Percentiles rank a stretch among this genome's conserved stretches.
These are phyloP conservation scores for Ustilago tritici DNA, from an alignment of 1,284 basidiomycete genomes.

Conservation along the genomic window DNA sequence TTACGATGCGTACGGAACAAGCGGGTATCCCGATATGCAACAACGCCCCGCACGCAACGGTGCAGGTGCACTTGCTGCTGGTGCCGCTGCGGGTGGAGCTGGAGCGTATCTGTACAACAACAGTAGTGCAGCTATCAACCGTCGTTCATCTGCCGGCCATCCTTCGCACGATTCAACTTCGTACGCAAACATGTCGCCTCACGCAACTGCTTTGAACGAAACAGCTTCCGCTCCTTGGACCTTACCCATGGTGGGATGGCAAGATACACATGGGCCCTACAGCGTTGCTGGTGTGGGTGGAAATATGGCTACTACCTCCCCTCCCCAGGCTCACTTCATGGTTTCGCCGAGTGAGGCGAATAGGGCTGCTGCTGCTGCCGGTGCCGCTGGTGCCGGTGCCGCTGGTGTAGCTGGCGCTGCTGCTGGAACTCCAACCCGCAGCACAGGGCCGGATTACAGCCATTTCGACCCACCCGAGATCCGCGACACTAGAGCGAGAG, in stretches of 20 bases:
- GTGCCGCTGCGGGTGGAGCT: constrained; percentile 44
- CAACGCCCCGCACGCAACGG: constrained; percentile 14
- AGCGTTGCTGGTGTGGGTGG: constrained; percentile 41
- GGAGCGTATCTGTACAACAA: constrained; percentile 36
- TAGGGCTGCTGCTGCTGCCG: constrained; percentile 16
- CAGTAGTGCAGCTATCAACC: constrained; percentile 17
- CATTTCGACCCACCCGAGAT: constrained; percentile 65
- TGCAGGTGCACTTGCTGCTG: constrained; percentile 42
- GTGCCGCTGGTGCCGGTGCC: constrained; percentile 17
- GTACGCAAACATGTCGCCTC: constrained; percentile 30
- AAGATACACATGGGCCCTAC: constrained; percentile 40
- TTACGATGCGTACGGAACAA: constrained; percentile 26
- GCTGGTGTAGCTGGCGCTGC: constrained; percentile 12
- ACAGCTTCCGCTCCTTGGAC: constrained; percentile 40
- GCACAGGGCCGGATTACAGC: constrained; percentile 53
- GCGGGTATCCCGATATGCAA: constrained; percentile 43
- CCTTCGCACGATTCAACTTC: constrained; percentile 21
- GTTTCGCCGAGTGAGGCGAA: constrained; percentile 43
- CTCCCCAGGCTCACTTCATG: constrained; percentile 47
- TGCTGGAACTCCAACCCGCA: constrained; percentile 21
- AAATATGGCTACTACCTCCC: constrained; percentile 14
- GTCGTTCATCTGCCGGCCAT: constrained; percentile 41
- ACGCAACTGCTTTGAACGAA: constrained; percentile 21
- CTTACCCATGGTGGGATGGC: constrained; percentile 46
- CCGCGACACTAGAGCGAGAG: constrained; percentile 51